Evolutionary conservation across 352 stramenopile species (phyloP), one percentile per base, ranked within the genome.

Genomic region (Globisporangium iwayamae): DNA sequence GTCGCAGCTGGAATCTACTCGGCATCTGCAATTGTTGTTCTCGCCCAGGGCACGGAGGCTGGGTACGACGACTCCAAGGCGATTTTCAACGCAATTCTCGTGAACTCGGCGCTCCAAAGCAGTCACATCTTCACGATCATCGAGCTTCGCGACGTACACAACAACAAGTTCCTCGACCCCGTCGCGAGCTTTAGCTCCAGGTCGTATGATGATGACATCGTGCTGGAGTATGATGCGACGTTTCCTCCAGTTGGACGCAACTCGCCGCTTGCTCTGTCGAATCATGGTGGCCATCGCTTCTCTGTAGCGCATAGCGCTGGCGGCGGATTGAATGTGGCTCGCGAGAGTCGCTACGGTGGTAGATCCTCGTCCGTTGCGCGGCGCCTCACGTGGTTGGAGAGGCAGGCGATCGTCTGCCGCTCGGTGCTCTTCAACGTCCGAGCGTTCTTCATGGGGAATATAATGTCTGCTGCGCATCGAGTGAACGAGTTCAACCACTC

Each of bases 71-170:
- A 95, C 67, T 93, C 86, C 0, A 93, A 93, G 63, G 82, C 84
- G 6, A 92, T 95, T 28, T 93, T 95, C 59, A 95, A 93, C 51
- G 85, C 86, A 4, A 93, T 93, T 48, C 73, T 95, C 16, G 71
- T 95, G 22, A 91, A 90, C 68, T 78, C 78, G 7, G 86, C 86
- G 13, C 67, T 92, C 14, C 70, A 89, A 58, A 73, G 72, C 34
- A 88, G 75, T 63, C 51, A 75, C 34, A 89, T 90, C 32, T 95
- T 95, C 66, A 93, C 86, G 2, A 93, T 95, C 61, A 89, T 95
- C 30, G 86, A 95, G 65, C 75, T 95, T 10, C 81, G 85, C 47
- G 85, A 95, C 58, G 81, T 91, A 10, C 79, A 90, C 62, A 93
- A 93, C 70, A 93, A 93, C 69, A 83, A 81, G 20, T 95, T 90